Percentiles rank a stretch among this genome's conserved stretches.
These are phyloP conservation scores for Hirschfeldia incana DNA, from an alignment of 345 rosid species.

Conservation along the genomic window DNA sequence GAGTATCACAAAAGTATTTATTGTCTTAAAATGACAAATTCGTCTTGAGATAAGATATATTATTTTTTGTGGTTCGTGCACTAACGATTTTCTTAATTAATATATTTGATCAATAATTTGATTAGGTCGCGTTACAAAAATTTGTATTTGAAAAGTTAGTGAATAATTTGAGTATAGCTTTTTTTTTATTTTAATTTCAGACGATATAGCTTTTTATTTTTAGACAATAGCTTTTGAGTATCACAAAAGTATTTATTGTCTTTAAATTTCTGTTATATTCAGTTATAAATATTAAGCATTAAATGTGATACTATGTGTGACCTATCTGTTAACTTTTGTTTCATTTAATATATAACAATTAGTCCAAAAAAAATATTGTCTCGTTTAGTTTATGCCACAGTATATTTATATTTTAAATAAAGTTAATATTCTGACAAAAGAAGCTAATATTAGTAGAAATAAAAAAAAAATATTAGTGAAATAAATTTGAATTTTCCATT, in stretches of 20 bases:
- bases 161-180: no score
- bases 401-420: not conserved
- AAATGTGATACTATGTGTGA: not conserved
- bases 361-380: not conserved
- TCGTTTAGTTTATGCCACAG: not conserved
- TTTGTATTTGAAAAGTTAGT: not conserved
- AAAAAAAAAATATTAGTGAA: no score
- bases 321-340: not conserved
- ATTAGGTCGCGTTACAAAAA: slow-evolving; percentile 18
- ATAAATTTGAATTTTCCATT: not conserved
- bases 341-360: no score
- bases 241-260: slow-evolving; percentile 9
- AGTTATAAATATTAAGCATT: no score
- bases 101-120: slow-evolving; percentile 31
- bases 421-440: no score
- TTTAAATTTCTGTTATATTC: not conserved
- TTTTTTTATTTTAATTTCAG: no score
- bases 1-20: not conserved
- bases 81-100: not conserved
- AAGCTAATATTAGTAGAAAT: not conserved
- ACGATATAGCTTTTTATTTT: no score
- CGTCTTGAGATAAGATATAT: slow-evolving; percentile 24
- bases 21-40: slow-evolving; percentile 32
- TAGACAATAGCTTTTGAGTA: slow-evolving; percentile 15
- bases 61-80: slow-evolving; percentile 39